Evolutionary conservation across 2,329 filamentous ascomycete species (phyloP).

Genomic region (Endoconidiophora laricicola): DNA sequence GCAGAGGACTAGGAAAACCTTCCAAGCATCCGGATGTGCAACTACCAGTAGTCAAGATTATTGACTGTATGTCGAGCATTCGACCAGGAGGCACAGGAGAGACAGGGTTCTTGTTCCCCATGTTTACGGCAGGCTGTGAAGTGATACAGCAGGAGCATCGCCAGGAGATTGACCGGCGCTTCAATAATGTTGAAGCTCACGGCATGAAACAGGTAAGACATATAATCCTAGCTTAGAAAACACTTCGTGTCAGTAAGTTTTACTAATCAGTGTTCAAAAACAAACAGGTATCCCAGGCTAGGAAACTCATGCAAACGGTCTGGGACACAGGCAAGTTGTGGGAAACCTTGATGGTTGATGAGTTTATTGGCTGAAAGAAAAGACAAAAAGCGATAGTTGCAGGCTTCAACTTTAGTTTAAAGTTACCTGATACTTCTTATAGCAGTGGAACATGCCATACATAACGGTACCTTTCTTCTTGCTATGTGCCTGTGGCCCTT

Average conservation of each 20-base stretch:
- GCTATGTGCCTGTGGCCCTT: too few relatives aligned
- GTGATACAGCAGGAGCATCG: constrained; percentile 38
- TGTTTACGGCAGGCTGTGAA: constrained; percentile 73
- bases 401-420: too few relatives aligned
- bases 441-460: too few relatives aligned
- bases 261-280: constrained; percentile 4
- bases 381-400: too few relatives aligned
- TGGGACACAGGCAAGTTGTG: constrained; percentile 53
- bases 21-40: constrained; percentile 44
- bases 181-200: constrained; percentile 51
- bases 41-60: constrained; percentile 43
- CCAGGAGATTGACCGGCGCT: constrained; percentile 44
- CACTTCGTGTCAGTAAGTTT: constrained; percentile 6
- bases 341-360: constrained; percentile 49
- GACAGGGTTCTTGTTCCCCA: constrained; percentile 59
- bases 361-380: constrained; percentile 45
- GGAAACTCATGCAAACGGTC: constrained; percentile 48
- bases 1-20: constrained; percentile 50
- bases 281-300: constrained; percentile 38
- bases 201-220: constrained; percentile 58
- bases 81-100: constrained; percentile 53
- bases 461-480: too few relatives aligned
- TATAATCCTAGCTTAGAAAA: background rate
- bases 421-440: too few relatives aligned
- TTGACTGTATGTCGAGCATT: constrained; percentile 44